Base-by-base conservation (phyloP, 352 stramenopile species). In the Thalassiosira livingstoniorum region DNA sequence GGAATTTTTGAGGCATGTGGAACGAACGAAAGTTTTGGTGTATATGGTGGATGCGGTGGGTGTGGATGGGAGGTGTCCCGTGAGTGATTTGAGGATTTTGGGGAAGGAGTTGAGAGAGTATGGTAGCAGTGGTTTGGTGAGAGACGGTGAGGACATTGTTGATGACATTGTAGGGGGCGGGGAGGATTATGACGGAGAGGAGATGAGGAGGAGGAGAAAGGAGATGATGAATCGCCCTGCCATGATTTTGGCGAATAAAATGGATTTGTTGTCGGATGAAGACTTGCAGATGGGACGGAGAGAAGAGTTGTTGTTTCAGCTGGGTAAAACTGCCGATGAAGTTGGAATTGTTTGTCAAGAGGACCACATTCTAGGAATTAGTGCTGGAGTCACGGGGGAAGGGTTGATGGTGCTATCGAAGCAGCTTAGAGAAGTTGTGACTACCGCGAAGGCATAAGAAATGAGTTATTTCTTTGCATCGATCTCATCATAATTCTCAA, bases 1-100 rank as follows among this genome's bases (percentile, higher is more conserved):
- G 60, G 97, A 98, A 68, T 99, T 99, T 85, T 83, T 94, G 23
- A 45, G 88, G 3, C 90, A 94, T 68, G 82, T 94, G 55, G 90
- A 94, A 83, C 42, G 90, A 80, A 94, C 89, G 0, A 93, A 93
- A 51, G 83, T 87, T 27, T 72, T 93, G 11, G 64, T 94, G 2
- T 92, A 93, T 54, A 92, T 94, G 67, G 85, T 94, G 0, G 90
- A 94, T 82, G 80, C 66, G 29, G 90, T 85, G 37, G 88, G 87
- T 62, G 79, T 88, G 4, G 90, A 94, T 80, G 87, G 85, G 57
- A 78, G 90, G 64, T 69, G 89, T 87, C 80, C 87, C 5, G 43
- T 86, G 2, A 64, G 89, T 57, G 90, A 94, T 81, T 83, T 94
- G 23, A 53, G 72, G 53, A 85, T 89, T 39, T 68, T 94, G 35